phyloP scores from a whole-genome alignment of 306 rosid species.

The Lathyrus aphaca region DNA sequence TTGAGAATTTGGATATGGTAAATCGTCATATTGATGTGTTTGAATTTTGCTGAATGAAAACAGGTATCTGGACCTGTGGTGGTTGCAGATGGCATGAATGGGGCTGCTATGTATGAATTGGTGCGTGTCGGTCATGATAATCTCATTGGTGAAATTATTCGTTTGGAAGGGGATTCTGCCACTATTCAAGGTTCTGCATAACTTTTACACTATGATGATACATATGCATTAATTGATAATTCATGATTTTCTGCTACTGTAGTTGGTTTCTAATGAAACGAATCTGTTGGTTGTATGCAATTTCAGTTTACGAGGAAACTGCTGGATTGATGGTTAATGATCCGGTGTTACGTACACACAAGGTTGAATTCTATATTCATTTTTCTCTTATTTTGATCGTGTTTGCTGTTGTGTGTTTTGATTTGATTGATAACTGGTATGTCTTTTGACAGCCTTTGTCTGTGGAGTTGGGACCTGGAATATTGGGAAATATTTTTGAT shows the following conservation, averaged over 20 bases:
- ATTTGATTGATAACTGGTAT: constrained; percentile 40
- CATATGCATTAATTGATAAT: neutral
- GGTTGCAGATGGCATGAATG: constrained; percentile 98
- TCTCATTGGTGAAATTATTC: constrained; percentile 96
- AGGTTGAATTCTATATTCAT: constrained; percentile 52
- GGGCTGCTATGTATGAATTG: constrained; percentile 98
- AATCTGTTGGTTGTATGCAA: constrained; percentile 27
- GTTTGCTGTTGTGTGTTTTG: constrained; percentile 18
- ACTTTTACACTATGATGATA: neutral
- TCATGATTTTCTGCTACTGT: neutral
- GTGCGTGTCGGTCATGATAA: constrained; percentile 95
- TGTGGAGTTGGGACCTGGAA: constrained; percentile 99
- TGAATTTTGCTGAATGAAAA: constrained; percentile 17
- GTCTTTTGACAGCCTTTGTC: constrained; percentile 79
- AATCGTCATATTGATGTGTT: neutral
- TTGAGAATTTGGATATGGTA: neutral
- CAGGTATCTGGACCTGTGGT: constrained; percentile 99
- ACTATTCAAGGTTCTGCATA: constrained; percentile 82
- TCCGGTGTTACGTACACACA: constrained; percentile 92
- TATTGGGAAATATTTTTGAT: constrained; percentile 94
- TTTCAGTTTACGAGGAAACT: constrained; percentile 96
- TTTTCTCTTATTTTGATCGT: constrained; percentile 21
- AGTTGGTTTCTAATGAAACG: constrained; percentile 3
- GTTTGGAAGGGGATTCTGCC: constrained; percentile 96
- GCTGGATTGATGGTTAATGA: constrained; percentile 96